Evolutionary conservation across 2,329 filamentous ascomycete genomes (phyloP).

Genomic region (Colletotrichum sp.): DNA sequence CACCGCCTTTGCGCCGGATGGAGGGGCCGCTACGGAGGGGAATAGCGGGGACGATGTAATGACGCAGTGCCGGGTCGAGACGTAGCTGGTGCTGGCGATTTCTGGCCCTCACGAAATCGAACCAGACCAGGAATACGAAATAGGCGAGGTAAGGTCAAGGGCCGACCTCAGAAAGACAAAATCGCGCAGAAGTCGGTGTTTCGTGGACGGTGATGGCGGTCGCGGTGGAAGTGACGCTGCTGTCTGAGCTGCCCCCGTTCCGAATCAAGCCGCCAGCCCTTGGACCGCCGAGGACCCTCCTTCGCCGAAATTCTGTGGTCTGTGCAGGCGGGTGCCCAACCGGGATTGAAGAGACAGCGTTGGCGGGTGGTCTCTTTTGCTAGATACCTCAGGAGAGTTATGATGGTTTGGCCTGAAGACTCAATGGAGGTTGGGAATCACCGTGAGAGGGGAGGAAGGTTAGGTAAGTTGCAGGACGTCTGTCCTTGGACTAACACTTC

Average conservation of each 20-base stretch:
- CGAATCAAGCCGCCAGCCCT: slow-evolving; percentile 15
- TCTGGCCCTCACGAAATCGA: not conserved
- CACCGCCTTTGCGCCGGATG: slow-evolving; percentile 15
- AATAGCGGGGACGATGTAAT: slow-evolving; percentile 17
- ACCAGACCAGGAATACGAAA: not conserved
- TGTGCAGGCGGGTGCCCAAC: not conserved
- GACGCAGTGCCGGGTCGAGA: slow-evolving; percentile 6
- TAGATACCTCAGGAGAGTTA: not conserved
- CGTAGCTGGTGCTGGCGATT: not conserved
- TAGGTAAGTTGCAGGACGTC: not conserved
- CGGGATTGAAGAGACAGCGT: not conserved
- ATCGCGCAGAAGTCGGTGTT: slow-evolving; percentile 4
- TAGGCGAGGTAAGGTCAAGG: not conserved
- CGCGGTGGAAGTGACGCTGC: not conserved
- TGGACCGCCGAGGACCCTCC: not conserved
- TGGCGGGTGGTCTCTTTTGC: not conserved
- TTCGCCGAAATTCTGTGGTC: slow-evolving; percentile 3
- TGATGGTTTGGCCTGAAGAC: not conserved
- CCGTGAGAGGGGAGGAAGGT: not conserved
- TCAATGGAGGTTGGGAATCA: not conserved
- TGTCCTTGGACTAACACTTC: not conserved
- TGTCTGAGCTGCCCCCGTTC: slow-evolving; percentile 18
- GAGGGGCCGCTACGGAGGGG: slow-evolving; percentile 17
- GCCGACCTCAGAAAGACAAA: not conserved
- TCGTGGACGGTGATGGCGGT: not conserved